Base-by-base conservation (phyloP, 2,329 filamentous ascomycete species). In the Aspergillus awamori region DNA sequence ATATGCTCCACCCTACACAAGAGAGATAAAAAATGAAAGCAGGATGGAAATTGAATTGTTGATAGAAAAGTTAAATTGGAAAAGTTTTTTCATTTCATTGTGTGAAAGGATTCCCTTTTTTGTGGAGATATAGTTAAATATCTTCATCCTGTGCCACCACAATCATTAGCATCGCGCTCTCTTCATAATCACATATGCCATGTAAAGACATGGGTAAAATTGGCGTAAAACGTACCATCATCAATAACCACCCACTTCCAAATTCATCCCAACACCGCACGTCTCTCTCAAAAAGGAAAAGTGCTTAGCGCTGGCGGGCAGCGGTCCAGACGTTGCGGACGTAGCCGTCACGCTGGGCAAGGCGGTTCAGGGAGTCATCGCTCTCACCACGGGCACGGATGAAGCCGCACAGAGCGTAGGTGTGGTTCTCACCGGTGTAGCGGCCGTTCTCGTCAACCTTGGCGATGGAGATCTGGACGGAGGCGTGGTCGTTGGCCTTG, bases 401-500 rank as follows among this genome's bases (percentile, higher is more conserved):
- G 85, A 98, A 99, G 69, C 95, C 95, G 85, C 91, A 96, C 70
- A 99, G 90, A 74, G 95, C 94, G 81, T 97, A 99, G 79, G 92
- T 89, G 83, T 97, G 91, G 89, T 93, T 96, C 86, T 97, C 95
- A 83, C 94, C 93, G 73, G 92, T 92, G 84, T 93, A 93, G 76
- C 93, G 92, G 81, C 95, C 95, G 85, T 93, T 96, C 89, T 99
- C 95, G 83, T 98, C 94, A 76, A 99, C 95, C 87, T 97, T 98
- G 82, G 90, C 94, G 80, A 99, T 86, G 75, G 90, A 92, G 83
- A 99, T 92, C 84, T 99, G 95, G 75, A 98, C 95, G 67, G 92
- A 96, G 76, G 92, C 94, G 88, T 99, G 95, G 85, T 99, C 95
- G 87, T 98, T 97, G 86, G 95, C 93, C 87, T 97, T 97, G 89